These are phyloP conservation scores for Brettanomyces anomalus DNA, from an alignment of 805 yeast species.

Conservation along the genomic window DNA sequence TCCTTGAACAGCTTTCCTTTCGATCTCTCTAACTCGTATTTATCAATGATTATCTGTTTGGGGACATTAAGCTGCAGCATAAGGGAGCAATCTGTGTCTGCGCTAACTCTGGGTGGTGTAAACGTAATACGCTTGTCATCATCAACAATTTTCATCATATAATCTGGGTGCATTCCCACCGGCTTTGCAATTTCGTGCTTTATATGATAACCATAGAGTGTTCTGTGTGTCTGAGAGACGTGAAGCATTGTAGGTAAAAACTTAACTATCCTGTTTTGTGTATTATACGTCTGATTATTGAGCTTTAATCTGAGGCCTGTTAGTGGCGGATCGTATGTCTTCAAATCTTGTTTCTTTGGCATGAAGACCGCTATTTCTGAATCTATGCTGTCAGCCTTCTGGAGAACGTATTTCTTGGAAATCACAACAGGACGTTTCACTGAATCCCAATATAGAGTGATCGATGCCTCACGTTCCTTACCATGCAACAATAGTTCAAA, in stretches of 20 bases:
- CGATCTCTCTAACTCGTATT: slow-evolving; percentile 15
- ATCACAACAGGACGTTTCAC: slow-evolving; percentile 9
- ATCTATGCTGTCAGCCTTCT: neutral
- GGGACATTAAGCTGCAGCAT: slow-evolving; percentile 19
- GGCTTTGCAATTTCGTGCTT: slow-evolving; percentile 12
- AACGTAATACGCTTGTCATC: slow-evolving; percentile 1
- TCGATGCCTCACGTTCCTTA: slow-evolving; percentile 3
- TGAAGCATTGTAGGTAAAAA: slow-evolving; percentile 19
- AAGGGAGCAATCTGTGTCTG: slow-evolving; percentile 12
- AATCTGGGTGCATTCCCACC: slow-evolving; percentile 21
- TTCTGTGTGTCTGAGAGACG: slow-evolving; percentile 14
- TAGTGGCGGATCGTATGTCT: slow-evolving; percentile 14
- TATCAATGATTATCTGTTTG: slow-evolving; percentile 19
- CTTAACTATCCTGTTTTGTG: slow-evolving; percentile 3
- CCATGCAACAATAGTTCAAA: slow-evolving; percentile 16
- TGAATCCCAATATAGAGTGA: slow-evolving; percentile 15
- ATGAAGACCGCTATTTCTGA: slow-evolving; percentile 18
- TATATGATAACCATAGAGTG: slow-evolving; percentile 7
- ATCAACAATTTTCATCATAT: slow-evolving; percentile 9
- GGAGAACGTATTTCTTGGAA: slow-evolving; percentile 1
- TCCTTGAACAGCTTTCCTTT: slow-evolving; percentile 4
- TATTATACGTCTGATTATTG: neutral
- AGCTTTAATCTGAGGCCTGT: slow-evolving; percentile 14
- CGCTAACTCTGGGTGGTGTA: slow-evolving; percentile 4
- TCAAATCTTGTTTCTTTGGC: slow-evolving; percentile 8